Conservation (phyloP, 1,284 basidiomycete genomes). For the Mrakiaceae sp. region DNA sequence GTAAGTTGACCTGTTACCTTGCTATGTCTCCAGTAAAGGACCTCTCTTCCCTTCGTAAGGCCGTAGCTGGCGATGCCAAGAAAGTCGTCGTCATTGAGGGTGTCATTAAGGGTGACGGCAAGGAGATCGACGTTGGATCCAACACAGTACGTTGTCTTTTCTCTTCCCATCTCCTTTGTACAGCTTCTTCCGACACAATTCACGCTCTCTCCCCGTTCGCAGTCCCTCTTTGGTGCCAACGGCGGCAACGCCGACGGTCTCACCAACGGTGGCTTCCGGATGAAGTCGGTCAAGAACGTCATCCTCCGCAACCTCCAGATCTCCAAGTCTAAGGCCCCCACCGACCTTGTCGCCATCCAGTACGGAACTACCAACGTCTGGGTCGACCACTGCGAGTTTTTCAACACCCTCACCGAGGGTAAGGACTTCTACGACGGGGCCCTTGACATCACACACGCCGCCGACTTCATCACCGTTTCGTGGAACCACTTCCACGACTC, state of each 20-base stretch:
- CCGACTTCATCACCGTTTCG: constrained; percentile 18
- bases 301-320: constrained; percentile 27
- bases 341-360: constrained; percentile 26
- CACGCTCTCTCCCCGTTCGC: not conserved
- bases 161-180: not conserved
- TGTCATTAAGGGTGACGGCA: constrained; percentile 5
- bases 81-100: not conserved
- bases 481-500: not conserved
- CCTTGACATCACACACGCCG: constrained; percentile 22
- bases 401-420: not conserved
- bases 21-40: constrained; percentile 8
- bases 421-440: constrained; percentile 24
- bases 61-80: constrained; percentile 17
- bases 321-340: constrained; percentile 22
- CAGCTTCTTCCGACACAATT: not conserved
- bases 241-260: not conserved
- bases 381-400: constrained; percentile 18
- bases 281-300: constrained; percentile 22
- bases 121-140: constrained; percentile 16
- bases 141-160: not conserved
- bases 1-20: not conserved
- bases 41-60: constrained; percentile 17
- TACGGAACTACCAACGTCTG: constrained; percentile 25
- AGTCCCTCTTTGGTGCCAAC: constrained; percentile 1
- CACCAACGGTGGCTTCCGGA: not conserved